phyloP scores from a whole-genome alignment of 2,329 filamentous ascomycete genomes.

The Penicillium sp. region DNA sequence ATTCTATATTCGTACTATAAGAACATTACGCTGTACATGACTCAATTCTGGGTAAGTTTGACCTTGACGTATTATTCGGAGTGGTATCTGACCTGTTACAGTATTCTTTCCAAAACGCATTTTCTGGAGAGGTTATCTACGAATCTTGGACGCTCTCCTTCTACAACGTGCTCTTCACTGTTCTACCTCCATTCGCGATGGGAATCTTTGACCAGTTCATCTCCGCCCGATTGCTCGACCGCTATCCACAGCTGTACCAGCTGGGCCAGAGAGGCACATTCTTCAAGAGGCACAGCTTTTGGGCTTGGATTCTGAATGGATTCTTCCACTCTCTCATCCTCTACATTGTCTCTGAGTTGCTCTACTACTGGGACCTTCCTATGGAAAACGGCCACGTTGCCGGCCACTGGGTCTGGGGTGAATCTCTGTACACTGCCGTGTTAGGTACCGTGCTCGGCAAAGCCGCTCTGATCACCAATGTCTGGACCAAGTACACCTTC shows the following conservation, averaged over 20 bases:
- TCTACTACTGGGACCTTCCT: conserved; percentile 78
- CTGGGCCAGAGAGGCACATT: conserved; percentile 90
- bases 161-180: conserved; percentile 98
- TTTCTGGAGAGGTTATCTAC: conserved; percentile 96
- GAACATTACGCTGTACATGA: conserved; percentile 98
- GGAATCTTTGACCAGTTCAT: conserved; percentile 98
- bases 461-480: conserved; percentile 89
- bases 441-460: conserved; percentile 91
- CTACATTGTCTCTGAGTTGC: conserved; percentile 78
- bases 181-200: conserved; percentile 86
- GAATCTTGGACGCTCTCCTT: conserved; percentile 99
- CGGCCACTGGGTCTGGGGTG: conserved; percentile 98
- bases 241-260: conserved; percentile 93
- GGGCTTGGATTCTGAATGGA: conserved; percentile 87
- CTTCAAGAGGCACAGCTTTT: conserved; percentile 90
- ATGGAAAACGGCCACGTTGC: conserved; percentile 75
- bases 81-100: conserved; percentile 40
- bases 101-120: conserved; percentile 98
- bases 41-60: conserved; percentile 87
- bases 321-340: conserved; percentile 93
- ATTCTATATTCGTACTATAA: conserved; percentile 99
- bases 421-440: conserved; percentile 89
- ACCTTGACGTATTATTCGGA: not conserved
- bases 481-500: conserved; percentile 98
- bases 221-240: conserved; percentile 85